Evolutionary conservation across 257 asterid species (phyloP), one percentile per base, ranked within the genome.

Genomic region (Haberlea rhodopensis): DNA sequence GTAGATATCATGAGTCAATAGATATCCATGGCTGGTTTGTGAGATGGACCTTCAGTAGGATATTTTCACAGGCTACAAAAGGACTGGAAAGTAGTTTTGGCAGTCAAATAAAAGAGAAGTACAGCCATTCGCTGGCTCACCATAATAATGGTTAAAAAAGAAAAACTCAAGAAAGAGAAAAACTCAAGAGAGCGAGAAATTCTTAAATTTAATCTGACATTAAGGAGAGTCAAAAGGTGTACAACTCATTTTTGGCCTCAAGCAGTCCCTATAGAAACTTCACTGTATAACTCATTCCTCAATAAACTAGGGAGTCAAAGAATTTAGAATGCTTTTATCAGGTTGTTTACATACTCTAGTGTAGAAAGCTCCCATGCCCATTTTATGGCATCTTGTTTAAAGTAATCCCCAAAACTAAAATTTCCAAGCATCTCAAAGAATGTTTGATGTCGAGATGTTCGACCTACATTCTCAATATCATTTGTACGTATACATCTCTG

Each of bases 301-400:
- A 69, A 40, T 53, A 57, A 54, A 62, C 65, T 16, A 57, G 20
- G 40, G 62, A 58, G 53, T 59, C 45, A 63, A 53, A 60, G 27
- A 32, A 63, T 45, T 19, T 71, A 56, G 32, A 55, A 65, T 37
- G 66, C 43, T 62, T 37, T 37, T 58, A 71, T 72, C 61, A 67
- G 55, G 49, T 54, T 65, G 62, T 60, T n/a, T 54, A 69, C 95
- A 63, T 87, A 91, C 97, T 85, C 97, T 20, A 74, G 26, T 1
- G 95, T 89, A 34, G 96, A 58, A 65, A 91, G 96, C 84, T 87
- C 98, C 98, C 98, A 91, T 3, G 98, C 98, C 98, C 98, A 91
- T 74, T 75, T 85, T 27, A 91, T 85, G 26, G 98, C 96, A 59
- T 91, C 98, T 49, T 76, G 76, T 76, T 91, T 91, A 81, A 91